A percentile compares a stretch with the other conserved stretches of the same genome.
Evolutionary conservation across 2,329 filamentous ascomycete species (phyloP).

Genomic region (Achaetomium macrosporum): DNA sequence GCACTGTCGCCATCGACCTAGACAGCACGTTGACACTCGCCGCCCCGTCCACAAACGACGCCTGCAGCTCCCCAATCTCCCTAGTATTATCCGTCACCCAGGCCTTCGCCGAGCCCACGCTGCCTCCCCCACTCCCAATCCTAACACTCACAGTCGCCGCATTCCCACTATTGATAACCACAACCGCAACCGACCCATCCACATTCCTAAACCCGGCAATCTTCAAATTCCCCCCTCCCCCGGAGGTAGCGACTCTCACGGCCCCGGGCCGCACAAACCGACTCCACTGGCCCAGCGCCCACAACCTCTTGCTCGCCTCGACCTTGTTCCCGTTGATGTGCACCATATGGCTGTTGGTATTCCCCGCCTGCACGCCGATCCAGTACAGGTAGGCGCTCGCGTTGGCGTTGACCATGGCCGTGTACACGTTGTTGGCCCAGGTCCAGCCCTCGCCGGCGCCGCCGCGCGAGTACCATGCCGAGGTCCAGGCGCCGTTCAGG

Average conservation of each 20-base stretch:
- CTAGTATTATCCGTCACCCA: conserved; percentile 21
- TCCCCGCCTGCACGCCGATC: conserved; percentile 30
- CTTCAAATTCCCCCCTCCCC: conserved; percentile 17
- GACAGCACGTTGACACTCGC: conserved; percentile 7
- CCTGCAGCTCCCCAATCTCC: conserved; percentile 1
- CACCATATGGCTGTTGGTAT: conserved; percentile 27
- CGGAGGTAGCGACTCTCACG: conserved; percentile 24
- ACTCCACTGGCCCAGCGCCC: conserved; percentile 29
- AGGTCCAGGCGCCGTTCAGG: conserved; percentile 38
- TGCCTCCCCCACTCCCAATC: not conserved
- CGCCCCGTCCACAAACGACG: not conserved
- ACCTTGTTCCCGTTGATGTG: conserved; percentile 22
- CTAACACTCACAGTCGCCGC: conserved; percentile 7
- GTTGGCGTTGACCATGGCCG: conserved; percentile 43
- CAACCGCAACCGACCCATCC: conserved; percentile 29
- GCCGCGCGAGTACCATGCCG: conserved; percentile 43
- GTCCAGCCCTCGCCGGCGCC: conserved; percentile 46
- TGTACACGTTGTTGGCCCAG: conserved; percentile 50
- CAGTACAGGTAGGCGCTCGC: conserved; percentile 50
- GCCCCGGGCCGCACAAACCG: conserved; percentile 29
- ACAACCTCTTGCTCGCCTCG: conserved; percentile 26
- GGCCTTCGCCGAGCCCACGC: conserved; percentile 4
- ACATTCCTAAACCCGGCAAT: conserved; percentile 30
- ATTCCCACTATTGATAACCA: conserved; percentile 21
- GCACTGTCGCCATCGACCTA: conserved; percentile 15